Evolutionary conservation across 164 flowering plant genomes (phyloP).

Genomic region (Kingdonia uniflora): DNA sequence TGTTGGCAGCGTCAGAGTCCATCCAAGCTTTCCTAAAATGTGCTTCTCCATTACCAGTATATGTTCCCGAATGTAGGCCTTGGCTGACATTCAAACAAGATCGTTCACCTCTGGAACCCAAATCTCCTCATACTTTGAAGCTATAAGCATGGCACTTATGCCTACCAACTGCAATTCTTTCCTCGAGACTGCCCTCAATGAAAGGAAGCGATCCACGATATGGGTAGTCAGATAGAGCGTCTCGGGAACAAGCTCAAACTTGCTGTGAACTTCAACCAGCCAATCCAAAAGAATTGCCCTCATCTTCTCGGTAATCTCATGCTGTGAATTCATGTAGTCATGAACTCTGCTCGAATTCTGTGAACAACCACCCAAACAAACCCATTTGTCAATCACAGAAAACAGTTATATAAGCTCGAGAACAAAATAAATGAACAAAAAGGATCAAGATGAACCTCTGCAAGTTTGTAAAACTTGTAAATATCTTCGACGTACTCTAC

Average conservation of each 20-base stretch:
- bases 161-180: conserved; percentile 75
- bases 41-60: conserved; percentile 66
- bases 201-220: conserved; percentile 69
- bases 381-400: too few relatives aligned
- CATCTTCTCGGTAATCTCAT: conserved; percentile 67
- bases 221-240: conserved; percentile 78
- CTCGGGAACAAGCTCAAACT: conserved; percentile 74
- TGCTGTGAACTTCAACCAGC: conserved; percentile 77
- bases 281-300: conserved; percentile 81
- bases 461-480: conserved; percentile 58
- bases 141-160: conserved; percentile 71
- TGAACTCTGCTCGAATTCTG: conserved; percentile 41
- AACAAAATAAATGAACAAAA: not conserved
- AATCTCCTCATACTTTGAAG: conserved; percentile 91
- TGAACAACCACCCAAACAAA: conserved; percentile 5
- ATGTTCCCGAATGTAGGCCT: conserved; percentile 49
- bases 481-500: conserved; percentile 85
- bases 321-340: conserved; percentile 65
- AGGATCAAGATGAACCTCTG: conserved; percentile 38
- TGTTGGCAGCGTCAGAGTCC: conserved; percentile 91
- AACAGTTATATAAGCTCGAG: too few relatives aligned
- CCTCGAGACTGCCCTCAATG: conserved; percentile 35
- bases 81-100: conserved; percentile 64
- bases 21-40: conserved; percentile 52
- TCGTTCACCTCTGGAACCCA: conserved; percentile 97